phyloP scores from a whole-genome alignment of 75 land plant genomes.

The Picea glauca region DNA sequence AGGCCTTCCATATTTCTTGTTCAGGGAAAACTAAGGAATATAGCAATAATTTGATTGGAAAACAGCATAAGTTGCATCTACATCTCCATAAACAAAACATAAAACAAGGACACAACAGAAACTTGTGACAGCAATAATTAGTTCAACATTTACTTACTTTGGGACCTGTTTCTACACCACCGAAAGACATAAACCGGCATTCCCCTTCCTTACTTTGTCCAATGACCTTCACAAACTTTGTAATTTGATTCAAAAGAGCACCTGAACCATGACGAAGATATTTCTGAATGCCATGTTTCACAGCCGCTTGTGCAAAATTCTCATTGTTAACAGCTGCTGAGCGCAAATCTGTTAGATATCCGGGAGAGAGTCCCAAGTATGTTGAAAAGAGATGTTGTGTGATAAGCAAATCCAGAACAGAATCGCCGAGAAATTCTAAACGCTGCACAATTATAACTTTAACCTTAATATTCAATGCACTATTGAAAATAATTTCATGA shows the following conservation, averaged over 20 bases:
- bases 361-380: conserved; percentile 69
- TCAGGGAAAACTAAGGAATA: too few species aligned
- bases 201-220: conserved; percentile 14
- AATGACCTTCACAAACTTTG: conserved; percentile 41
- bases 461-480: background rate
- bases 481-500: background rate
- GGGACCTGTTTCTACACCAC: conserved; percentile 42
- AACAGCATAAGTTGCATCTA: background rate
- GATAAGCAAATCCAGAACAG: conserved; percentile 83
- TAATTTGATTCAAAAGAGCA: conserved; percentile 54
- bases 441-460: conserved; percentile 43
- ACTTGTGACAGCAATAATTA: background rate
- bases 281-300: conserved; percentile 58
- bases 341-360: conserved; percentile 82
- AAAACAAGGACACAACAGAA: background rate
- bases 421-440: conserved; percentile 94
- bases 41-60: too few species aligned
- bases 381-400: conserved; percentile 60
- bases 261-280: conserved; percentile 75
- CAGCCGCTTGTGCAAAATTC: conserved; percentile 84
- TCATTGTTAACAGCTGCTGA: conserved; percentile 96
- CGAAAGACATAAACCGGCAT: conserved; percentile 10
- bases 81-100: background rate
- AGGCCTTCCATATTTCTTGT: too few species aligned
- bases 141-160: conserved; percentile 29